phyloP scores from a whole-genome alignment of 768 basidiomycete genomes.

The Auricularia sp. region DNA sequence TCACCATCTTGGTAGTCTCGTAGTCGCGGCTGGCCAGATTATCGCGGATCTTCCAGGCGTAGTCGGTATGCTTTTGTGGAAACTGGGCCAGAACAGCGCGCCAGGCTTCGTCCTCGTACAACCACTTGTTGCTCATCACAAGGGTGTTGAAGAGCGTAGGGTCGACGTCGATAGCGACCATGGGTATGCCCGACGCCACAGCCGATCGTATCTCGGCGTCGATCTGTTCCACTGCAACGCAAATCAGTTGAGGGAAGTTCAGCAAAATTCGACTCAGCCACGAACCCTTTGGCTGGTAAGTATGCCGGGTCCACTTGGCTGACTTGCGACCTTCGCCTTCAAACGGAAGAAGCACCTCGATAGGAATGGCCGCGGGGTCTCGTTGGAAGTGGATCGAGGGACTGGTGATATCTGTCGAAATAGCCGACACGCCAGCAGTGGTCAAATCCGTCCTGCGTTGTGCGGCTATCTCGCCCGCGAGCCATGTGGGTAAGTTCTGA shows the following conservation, averaged over 20 bases:
- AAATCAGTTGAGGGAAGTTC: background rate
- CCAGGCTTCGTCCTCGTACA: slow-evolving; percentile 70
- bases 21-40: background rate
- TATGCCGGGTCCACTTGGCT: slow-evolving; percentile 46
- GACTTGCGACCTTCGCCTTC: slow-evolving; percentile 57
- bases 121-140: slow-evolving; percentile 44
- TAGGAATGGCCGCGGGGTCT: background rate
- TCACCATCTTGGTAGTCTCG: background rate
- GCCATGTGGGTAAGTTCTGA: slow-evolving; percentile 63
- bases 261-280: background rate
- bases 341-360: slow-evolving; percentile 49
- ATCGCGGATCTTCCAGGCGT: slow-evolving; percentile 61
- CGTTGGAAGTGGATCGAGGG: background rate
- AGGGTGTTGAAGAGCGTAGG: slow-evolving; percentile 52
- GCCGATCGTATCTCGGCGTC: slow-evolving; percentile 47
- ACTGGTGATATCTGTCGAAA: background rate
- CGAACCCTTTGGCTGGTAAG: slow-evolving; percentile 17
- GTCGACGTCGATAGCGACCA: slow-evolving; percentile 64
- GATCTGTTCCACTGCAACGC: slow-evolving; percentile 52
- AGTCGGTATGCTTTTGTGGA: slow-evolving; percentile 46
- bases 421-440: slow-evolving; percentile 39
- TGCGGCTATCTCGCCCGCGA: slow-evolving; percentile 69
- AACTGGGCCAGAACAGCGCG: slow-evolving; percentile 46
- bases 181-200: slow-evolving; percentile 45
- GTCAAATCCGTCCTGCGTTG: slow-evolving; percentile 65